Percentiles rank a stretch among this genome's conserved stretches.
These are phyloP conservation scores for Leccinum boreale DNA, from an alignment of 768 basidiomycete genomes.

Conservation along the genomic window DNA sequence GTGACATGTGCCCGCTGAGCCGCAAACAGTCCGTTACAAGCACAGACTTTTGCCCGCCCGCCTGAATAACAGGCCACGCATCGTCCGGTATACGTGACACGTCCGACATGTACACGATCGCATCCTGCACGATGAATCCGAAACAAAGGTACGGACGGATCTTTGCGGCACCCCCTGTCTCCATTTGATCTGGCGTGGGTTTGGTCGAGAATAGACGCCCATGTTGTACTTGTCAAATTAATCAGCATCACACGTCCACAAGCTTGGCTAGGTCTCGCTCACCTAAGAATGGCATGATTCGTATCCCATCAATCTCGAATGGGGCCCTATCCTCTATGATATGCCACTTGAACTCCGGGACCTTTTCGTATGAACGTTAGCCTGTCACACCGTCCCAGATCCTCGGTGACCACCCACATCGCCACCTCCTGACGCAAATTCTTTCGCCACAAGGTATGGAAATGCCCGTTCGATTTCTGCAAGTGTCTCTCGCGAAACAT, in stretches of 20 bases:
- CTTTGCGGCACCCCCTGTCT: constrained; percentile 2
- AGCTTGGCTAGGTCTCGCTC: neutral
- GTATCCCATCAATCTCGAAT: constrained; percentile 64
- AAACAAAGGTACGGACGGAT: constrained; percentile 63
- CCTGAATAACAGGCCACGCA: constrained; percentile 53
- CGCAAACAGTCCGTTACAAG: constrained; percentile 78
- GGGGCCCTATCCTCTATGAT: constrained; percentile 67
- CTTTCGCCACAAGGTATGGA: constrained; percentile 77
- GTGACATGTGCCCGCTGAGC: constrained; percentile 66
- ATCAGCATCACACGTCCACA: neutral
- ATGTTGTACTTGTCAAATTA: constrained; percentile 56
- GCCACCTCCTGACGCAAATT: constrained; percentile 76
- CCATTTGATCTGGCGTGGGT: constrained; percentile 28
- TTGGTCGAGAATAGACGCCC: constrained; percentile 56
- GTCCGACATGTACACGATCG: constrained; percentile 78
- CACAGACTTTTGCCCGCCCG: constrained; percentile 38
- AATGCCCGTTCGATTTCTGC: constrained; percentile 65
- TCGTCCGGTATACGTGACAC: constrained; percentile 76
- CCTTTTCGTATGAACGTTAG: constrained; percentile 37
- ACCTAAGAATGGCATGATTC: constrained; percentile 67
- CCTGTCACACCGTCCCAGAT: neutral
- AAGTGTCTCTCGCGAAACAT: constrained; percentile 64
- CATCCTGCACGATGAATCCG: constrained; percentile 66
- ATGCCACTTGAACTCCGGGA: constrained; percentile 82
- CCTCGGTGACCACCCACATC: constrained; percentile 48